phyloP scores from a whole-genome alignment of 2,329 filamentous ascomycete genomes.

The Colletotrichum horii region DNA sequence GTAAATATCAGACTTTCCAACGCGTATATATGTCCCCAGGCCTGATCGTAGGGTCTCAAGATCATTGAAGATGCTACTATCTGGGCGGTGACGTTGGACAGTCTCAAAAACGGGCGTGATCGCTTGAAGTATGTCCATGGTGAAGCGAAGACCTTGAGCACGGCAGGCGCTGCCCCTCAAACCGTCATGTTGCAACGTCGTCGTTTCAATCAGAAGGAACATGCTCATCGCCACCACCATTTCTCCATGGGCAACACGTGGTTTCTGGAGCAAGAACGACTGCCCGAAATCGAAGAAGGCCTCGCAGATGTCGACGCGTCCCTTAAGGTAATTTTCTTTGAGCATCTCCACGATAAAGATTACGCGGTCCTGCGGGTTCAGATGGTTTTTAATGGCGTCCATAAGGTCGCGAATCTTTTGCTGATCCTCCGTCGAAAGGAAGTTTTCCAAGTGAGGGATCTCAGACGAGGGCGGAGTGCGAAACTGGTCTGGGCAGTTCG shows the following conservation, averaged over 20 bases:
- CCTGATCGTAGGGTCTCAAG: accelerated
- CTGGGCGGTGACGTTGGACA: accelerated
- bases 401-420: accelerated
- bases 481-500: background rate
- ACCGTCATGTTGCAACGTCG: accelerated
- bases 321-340: accelerated
- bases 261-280: background rate
- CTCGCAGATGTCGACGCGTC: background rate
- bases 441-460: background rate
- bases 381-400: background rate
- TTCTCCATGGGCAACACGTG: background rate
- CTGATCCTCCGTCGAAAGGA: accelerated
- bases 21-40: accelerated
- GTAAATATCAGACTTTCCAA: background rate
- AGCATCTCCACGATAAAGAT: background rate
- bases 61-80: background rate
- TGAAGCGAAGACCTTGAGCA: background rate
- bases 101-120: accelerated
- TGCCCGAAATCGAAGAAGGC: background rate
- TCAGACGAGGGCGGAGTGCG: background rate
- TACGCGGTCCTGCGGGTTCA: too few relatives aligned
- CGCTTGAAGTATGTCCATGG: background rate
- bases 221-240: background rate
- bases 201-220: background rate
- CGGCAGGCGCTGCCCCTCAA: background rate